Base-by-base conservation (phyloP, 345 rosid species). In the Tarenaya hassleriana region DNA sequence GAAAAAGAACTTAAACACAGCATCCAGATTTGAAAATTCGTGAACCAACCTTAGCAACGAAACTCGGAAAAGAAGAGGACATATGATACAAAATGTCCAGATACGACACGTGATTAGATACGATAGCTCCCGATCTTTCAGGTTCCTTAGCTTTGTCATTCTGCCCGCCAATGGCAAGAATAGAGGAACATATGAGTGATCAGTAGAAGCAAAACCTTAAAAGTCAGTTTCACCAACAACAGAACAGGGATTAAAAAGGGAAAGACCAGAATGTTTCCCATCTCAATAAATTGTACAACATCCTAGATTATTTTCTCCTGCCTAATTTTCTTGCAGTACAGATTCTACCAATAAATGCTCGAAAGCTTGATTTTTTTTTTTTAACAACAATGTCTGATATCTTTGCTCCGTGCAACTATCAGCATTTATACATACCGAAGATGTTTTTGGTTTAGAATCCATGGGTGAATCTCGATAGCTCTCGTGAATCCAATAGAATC, bases 11-110 rank as follows among this genome's bases (percentile, higher is more conserved):
- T 21, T 10, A 19, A 27, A 62, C 51, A 50, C 19, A 56, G 21
- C 29, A 38, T 41, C 13, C 16, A 18, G 46, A 0, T 31, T 5
- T 16, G 21, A 12, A 21, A 8, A 0, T 52, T 7, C 32, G 56
- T 21, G 31, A 71, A 71, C 91, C 52, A 61, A 92, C 98, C 97
- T 92, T 92, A 54, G 98, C 98, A 62, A 92, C 98, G 68, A 88
- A 92, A 74, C 98, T 92, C 13, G 98, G 84, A 69, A 88, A 92
- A 34, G 81, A 81, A 67, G 86, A 77, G 41, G 98, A 85, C 97
- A 92, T 83, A 64, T 92, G 97, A 72, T 85, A 92, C 80, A 92
- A 66, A 56, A 92, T 88, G 75, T 92, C 98, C 41, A 92, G 21
- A 64, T 92, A 78, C 0, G 98, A 92, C n/a, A 92, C 83, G 35